Conservation (phyloP, 2,329 filamentous ascomycete species). For the Tolypocladium nubicola region DNA sequence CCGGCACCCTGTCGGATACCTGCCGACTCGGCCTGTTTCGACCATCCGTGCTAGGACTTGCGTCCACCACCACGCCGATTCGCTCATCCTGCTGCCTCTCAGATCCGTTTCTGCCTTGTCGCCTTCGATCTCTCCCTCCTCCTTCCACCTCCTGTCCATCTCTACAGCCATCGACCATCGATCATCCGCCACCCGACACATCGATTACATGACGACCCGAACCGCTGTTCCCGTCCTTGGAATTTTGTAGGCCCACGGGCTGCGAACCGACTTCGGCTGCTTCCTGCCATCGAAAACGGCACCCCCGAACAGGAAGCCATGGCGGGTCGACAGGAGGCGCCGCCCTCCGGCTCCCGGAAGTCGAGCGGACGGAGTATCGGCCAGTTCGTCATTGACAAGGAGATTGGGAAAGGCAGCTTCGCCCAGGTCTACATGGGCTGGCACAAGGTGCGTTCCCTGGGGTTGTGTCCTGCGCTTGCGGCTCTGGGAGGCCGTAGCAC, state of each 20-base stretch:
- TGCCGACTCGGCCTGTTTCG: conserved; percentile 11
- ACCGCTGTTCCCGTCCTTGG: conserved; percentile 21
- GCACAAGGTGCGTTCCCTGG: conserved; percentile 52
- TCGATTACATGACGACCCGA: conserved; percentile 30
- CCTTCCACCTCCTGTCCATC: not conserved
- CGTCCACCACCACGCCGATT: conserved; percentile 9
- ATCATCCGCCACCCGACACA: not conserved
- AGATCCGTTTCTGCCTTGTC: conserved; percentile 9
- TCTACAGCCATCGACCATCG: not conserved
- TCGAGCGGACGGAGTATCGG: conserved; percentile 41
- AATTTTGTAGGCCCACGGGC: conserved; percentile 26
- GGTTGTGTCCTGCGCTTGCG: not conserved
- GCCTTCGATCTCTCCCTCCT: not conserved
- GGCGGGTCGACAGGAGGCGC: conserved; percentile 26
- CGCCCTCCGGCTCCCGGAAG: conserved; percentile 24
- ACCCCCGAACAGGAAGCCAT: conserved; percentile 22
- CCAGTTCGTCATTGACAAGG: conserved; percentile 70
- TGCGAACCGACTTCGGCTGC: conserved; percentile 15
- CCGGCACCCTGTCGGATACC: conserved; percentile 21
- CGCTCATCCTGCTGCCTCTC: conserved; percentile 4
- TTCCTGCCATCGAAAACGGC: conserved; percentile 21
- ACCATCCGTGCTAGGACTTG: conserved; percentile 8
- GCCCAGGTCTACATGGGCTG: conserved; percentile 85
- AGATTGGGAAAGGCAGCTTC: conserved; percentile 97
- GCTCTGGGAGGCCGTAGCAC: not conserved